Evolutionary conservation across 345 rosid genomes (phyloP), one percentile per base, ranked within the genome.

Genomic region (Abelmoschus esculentus): DNA sequence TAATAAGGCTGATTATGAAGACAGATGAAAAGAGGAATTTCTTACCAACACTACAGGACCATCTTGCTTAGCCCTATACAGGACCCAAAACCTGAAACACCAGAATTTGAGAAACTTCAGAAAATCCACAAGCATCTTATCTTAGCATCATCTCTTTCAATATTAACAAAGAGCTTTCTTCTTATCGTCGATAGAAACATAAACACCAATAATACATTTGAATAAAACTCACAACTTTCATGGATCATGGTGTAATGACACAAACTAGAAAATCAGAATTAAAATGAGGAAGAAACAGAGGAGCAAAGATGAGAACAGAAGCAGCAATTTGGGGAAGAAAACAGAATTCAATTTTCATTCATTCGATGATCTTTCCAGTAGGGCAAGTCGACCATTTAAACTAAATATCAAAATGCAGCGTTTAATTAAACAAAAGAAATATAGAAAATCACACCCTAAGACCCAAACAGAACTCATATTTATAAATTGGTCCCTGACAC

Each of bases 11-110:
- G 13, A 22, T 58, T 38, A 65, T 3, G 22, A 40, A 61, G 47
- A 70, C 70, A 38, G 36, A 38, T 19, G 42, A 28, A 10, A 73
- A 52, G 50, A 62, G 67, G 26, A 6, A 57, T 38, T 7, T 61
- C 84, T 81, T 78, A 91, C 98, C 97, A 93, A 70, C 50, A 93
- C 91, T 69, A 93, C 96, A 61, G 97, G 98, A 61, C 91, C 97
- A 68, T 91, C 98, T 80, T 93, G 83, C 83, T 93, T 91, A 74
- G 98, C 98, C 81, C 98, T 80, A 78, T 93, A 91, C 40, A 93
- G 76, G 61, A 93, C 76, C 98, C 98, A 93, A 79, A 91, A 93
- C 98, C 98, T 93, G 86, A 71, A 84, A 75, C 2, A 73, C 31
- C 67, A 61, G 58, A 72, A 26, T 28, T 32, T 15, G 19, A 72